phyloP scores from a whole-genome alignment of 345 rosid genomes.

The Eucalyptus tenuipes region DNA sequence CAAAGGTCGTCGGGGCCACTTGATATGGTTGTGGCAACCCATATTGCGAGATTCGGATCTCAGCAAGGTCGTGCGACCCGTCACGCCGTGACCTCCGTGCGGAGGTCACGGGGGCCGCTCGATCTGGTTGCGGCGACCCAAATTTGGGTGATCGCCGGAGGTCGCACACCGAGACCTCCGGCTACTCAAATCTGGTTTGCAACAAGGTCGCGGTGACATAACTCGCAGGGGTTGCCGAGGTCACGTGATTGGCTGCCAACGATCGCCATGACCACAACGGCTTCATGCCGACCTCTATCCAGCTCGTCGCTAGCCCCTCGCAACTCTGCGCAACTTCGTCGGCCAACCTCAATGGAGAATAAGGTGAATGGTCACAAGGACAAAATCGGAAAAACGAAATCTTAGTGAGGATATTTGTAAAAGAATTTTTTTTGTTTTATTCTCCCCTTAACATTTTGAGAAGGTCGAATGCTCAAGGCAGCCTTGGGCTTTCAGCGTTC shows the following conservation, averaged over 20 bases:
- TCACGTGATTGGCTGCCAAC: rapidly evolving
- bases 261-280: rapidly evolving
- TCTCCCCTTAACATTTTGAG: rapidly evolving
- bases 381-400: no score
- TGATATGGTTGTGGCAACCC: no score
- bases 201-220: rapidly evolving
- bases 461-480: rapidly evolving
- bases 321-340: rapidly evolving
- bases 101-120: rapidly evolving
- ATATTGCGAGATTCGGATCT: rapidly evolving
- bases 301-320: rapidly evolving
- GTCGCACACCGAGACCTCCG: rapidly evolving
- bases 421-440: no score
- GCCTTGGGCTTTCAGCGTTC: rapidly evolving
- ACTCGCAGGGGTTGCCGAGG: rapidly evolving
- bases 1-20: no score
- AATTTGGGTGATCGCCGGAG: rapidly evolving
- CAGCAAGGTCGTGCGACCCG: rapidly evolving
- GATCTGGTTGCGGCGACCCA: rapidly evolving
- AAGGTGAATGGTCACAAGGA: rapidly evolving
- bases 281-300: rapidly evolving
- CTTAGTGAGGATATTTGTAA: no score
- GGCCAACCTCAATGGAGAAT: no score
- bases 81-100: rapidly evolving
- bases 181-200: rapidly evolving